Evolutionary conservation across 2,329 filamentous ascomycete genomes (phyloP).

Genomic region (Calonectria honghensis): DNA sequence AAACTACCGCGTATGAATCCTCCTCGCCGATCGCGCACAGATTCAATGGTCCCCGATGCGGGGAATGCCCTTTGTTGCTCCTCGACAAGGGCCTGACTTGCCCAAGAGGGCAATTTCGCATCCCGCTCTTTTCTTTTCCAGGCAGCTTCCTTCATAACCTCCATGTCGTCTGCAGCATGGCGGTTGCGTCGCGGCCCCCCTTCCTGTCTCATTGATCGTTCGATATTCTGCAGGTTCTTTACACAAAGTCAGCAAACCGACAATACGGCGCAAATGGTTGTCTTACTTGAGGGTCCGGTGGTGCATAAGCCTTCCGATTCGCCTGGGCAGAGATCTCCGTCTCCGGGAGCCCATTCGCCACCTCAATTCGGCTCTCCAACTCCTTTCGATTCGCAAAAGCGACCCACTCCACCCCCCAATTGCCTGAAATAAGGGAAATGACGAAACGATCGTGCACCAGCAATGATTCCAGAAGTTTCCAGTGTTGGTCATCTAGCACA

Average conservation of each 20-base stretch:
- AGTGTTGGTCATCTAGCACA: constrained; percentile 59
- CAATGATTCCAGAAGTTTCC: constrained; percentile 58
- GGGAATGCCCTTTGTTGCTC: constrained; percentile 43
- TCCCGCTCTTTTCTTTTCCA: constrained; percentile 54
- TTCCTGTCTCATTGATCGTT: constrained; percentile 46
- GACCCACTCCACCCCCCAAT: constrained; percentile 54
- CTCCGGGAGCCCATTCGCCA: constrained; percentile 53
- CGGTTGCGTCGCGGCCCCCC: constrained; percentile 35
- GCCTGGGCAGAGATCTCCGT: constrained; percentile 53
- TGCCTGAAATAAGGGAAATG: constrained; percentile 54
- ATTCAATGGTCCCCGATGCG: constrained; percentile 34
- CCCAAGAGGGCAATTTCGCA: constrained; percentile 58
- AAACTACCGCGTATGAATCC: not conserved
- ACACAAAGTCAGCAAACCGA: constrained; percentile 14
- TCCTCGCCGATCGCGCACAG: constrained; percentile 8
- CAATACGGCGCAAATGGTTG: not conserved
- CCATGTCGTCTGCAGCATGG: constrained; percentile 55
- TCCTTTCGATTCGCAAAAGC: constrained; percentile 53
- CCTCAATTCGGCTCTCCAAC: constrained; percentile 53
- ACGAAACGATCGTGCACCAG: constrained; percentile 57
- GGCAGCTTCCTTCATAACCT: constrained; percentile 59
- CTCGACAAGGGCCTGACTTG: constrained; percentile 55
- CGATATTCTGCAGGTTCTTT: constrained; percentile 60
- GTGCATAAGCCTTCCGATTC: constrained; percentile 42
- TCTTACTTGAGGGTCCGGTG: constrained; percentile 60